Percentiles rank a stretch among this genome's conserved stretches.
phyloP scores from a whole-genome alignment of 2,329 filamentous ascomycete genomes.

The Chalaropsis thielavioides region DNA sequence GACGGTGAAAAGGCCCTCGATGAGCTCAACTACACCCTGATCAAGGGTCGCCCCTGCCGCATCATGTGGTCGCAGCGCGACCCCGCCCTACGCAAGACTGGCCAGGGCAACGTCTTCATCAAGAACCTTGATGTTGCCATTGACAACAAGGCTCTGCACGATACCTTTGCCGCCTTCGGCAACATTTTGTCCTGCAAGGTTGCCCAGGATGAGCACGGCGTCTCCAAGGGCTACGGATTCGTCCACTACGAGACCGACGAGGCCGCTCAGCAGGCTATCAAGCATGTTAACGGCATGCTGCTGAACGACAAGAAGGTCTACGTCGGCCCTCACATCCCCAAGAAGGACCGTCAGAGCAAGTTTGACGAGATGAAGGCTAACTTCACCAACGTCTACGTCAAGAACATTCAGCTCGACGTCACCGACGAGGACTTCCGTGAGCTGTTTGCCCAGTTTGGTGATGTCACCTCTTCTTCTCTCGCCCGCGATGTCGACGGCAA shows the following conservation, averaged over 20 bases:
- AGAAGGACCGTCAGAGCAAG: constrained; percentile 99
- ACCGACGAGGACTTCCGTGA: constrained; percentile 89
- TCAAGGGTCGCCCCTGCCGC: constrained; percentile 96
- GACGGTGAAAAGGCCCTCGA: constrained; percentile 98
- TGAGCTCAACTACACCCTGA: constrained; percentile 98
- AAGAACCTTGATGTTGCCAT: constrained; percentile 98
- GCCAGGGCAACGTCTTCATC: constrained; percentile 99
- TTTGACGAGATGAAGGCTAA: constrained; percentile 99
- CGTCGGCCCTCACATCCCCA: constrained; percentile 96
- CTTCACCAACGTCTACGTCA: constrained; percentile 99
- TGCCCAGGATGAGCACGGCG: constrained; percentile 88
- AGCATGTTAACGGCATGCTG: constrained; percentile 99
- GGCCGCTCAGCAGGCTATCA: constrained; percentile 91
- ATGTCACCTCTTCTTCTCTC: constrained; percentile 90
- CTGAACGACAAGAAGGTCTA: constrained; percentile 99
- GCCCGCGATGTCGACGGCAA: constrained; percentile 81
- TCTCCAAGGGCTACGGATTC: constrained; percentile 98
- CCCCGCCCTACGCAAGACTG: constrained; percentile 96
- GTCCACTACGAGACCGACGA: constrained; percentile 99
- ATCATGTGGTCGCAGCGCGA: constrained; percentile 99
- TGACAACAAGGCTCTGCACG: constrained; percentile 99
- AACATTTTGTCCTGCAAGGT: constrained; percentile 99
- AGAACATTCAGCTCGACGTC: constrained; percentile 79
- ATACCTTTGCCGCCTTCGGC: constrained; percentile 96
- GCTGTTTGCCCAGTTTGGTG: constrained; percentile 81